Base-by-base conservation (phyloP, 208 protist species). In the Leptomonas pyrrhocoris region DNA sequence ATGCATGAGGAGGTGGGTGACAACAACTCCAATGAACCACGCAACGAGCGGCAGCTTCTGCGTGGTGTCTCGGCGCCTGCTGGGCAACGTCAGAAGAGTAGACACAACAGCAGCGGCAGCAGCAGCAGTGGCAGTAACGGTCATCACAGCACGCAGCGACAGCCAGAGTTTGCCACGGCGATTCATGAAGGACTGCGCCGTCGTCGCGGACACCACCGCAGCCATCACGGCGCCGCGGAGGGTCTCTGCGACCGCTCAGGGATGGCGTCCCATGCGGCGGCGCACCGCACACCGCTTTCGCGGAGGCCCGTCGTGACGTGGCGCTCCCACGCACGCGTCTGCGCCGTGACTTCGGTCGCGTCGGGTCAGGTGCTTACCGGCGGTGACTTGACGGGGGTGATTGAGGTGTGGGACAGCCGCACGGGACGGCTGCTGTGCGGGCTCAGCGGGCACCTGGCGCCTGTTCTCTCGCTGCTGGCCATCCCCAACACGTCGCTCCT, bases 371-470 rank as follows among this genome's bases (percentile, higher is more conserved):
- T 88, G 19, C 72, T 80, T 27, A 74, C 73, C 25, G 80, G 77
- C 38, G 83, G 83, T 2, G 76, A 74, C 58, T 48, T 64, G 1
- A 56, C 53, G 16, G 80, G 83, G 16, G 42, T 67, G 38, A 84
- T 88, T 40, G 68, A 73, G 25, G 69, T 84, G 36, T 84, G 74
- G 69, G 83, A 88, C 61, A 58, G 77, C 79, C 77, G 83, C 58
- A 88, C 70, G 0, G 83, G 83, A 7, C 42, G 46, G 9, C 51
- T 50, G 3, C 76, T 85, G 38, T 74, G 69, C 53, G 51, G 25
- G 3, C 74, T 88, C 25, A 50, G 69, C 31, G 79, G 82, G 0
- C 79, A 85, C 58, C 65, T 62, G 19, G 83, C 66, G 16, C 38
- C 75, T 3, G 80, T 85, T 16, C 74, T 85, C 19, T 46, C 79